Evolutionary conservation across 2,329 filamentous ascomycete species (phyloP).

Genomic region (Chrysoporthe austroafricana): DNA sequence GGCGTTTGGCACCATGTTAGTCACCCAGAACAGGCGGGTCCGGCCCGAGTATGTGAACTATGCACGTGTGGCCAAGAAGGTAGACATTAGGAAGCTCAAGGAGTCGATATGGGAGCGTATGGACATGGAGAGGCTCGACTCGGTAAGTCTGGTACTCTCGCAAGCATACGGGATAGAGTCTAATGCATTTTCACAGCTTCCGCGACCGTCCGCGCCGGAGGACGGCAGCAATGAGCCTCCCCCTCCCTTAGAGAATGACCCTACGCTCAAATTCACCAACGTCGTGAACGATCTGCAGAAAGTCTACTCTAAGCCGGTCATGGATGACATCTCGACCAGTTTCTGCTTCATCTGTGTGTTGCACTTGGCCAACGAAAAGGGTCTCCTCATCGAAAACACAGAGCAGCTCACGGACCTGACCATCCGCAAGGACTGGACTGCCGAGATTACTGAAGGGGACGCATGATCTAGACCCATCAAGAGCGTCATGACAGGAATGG

Average conservation of each 20-base stretch:
- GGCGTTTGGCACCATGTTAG: slow-evolving; percentile 68
- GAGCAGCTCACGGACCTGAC: slow-evolving; percentile 61
- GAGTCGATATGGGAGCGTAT: slow-evolving; percentile 73
- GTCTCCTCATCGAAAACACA: slow-evolving; percentile 73
- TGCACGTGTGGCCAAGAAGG: slow-evolving; percentile 71
- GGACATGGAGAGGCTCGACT: slow-evolving; percentile 55
- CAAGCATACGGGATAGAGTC: neutral
- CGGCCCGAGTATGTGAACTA: slow-evolving; percentile 73
- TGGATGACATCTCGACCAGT: slow-evolving; percentile 94
- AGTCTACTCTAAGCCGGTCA: slow-evolving; percentile 82
- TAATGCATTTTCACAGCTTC: slow-evolving; percentile 30
- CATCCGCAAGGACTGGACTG: slow-evolving; percentile 65
- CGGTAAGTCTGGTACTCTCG: slow-evolving; percentile 43
- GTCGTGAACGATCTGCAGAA: slow-evolving; percentile 87
- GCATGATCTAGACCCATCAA: slow-evolving; percentile 3
- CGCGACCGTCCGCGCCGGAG: slow-evolving; percentile 41
- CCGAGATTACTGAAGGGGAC: slow-evolving; percentile 54
- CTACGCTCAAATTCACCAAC: slow-evolving; percentile 78
- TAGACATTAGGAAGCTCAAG: slow-evolving; percentile 70
- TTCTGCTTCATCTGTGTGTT: slow-evolving; percentile 92
- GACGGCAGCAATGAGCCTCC: slow-evolving; percentile 35
- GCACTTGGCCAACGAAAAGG: slow-evolving; percentile 92
- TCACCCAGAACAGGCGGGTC: slow-evolving; percentile 65
- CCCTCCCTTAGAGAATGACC: slow-evolving; percentile 46
- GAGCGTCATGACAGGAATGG: neutral